These are phyloP conservation scores for Gnaphalium uliginosum DNA, from an alignment of 129 eudicot genomes.

Conservation along the genomic window DNA sequence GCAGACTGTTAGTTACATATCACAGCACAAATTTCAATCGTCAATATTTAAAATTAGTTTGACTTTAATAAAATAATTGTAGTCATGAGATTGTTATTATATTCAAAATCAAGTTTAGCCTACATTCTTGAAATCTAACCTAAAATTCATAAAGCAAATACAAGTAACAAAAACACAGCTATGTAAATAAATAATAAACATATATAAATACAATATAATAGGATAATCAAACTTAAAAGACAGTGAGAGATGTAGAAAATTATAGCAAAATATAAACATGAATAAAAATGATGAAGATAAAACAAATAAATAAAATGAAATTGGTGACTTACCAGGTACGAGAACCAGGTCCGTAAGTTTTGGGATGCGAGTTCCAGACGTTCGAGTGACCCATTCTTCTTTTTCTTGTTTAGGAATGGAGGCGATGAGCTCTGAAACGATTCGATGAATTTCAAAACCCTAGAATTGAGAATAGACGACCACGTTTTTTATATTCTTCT, in stretches of 20 bases:
- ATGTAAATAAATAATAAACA: not conserved
- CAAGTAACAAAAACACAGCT: not conserved
- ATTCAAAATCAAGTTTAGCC: no score
- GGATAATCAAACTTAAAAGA: not conserved
- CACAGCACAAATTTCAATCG: not conserved
- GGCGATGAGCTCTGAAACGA: not conserved
- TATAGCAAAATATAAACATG: not conserved
- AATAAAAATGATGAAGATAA: not conserved
- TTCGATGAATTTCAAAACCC: not conserved
- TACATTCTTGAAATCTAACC: not conserved
- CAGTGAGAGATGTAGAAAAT: not conserved
- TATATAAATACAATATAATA: no score
- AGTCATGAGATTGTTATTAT: no score
- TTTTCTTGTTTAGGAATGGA: not conserved
- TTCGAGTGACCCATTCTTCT: not conserved
- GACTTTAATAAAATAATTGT: no score
- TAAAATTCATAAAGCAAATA: not conserved
- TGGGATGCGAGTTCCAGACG: constrained; percentile 12
- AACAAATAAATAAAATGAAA: not conserved
- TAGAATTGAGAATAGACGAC: not conserved
- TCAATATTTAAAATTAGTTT: not conserved
- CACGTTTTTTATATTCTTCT: not conserved
- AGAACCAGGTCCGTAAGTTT: constrained; percentile 14
- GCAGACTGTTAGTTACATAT: no score
- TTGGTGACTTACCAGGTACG: not conserved